phyloP scores from a whole-genome alignment of 2,329 filamentous ascomycete species.

The Xylaria sp. region DNA sequence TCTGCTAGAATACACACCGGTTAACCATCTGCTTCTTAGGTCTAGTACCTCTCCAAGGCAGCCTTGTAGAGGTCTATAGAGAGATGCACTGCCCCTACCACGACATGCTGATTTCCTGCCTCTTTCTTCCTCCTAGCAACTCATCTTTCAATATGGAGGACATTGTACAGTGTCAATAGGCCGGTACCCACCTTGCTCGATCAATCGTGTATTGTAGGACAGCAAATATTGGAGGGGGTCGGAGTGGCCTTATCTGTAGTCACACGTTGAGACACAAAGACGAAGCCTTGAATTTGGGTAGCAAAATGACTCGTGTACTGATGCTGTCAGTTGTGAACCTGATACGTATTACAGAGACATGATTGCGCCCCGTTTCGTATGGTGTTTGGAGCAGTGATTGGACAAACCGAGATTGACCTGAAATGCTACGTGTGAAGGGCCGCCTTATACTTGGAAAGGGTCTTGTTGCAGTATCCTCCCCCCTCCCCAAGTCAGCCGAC shows the following conservation, averaged over 20 bases:
- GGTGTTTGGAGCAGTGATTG: slow-evolving; percentile 2
- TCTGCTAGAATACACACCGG: neutral
- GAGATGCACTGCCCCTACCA: neutral
- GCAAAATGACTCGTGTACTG: neutral
- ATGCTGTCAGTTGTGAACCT: neutral
- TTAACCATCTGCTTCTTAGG: neutral
- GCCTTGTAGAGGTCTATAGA: neutral
- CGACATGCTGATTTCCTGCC: neutral
- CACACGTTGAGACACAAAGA: neutral
- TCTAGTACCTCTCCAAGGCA: too few species aligned
- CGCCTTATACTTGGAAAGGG: neutral
- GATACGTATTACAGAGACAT: slow-evolving; percentile 13
- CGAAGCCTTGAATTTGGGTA: neutral
- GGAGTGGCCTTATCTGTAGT: neutral
- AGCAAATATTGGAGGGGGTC: neutral
- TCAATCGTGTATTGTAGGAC: neutral
- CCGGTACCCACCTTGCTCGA: neutral
- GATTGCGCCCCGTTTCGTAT: neutral
- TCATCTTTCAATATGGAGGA: neutral
- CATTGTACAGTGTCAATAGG: neutral
- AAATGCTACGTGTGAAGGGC: neutral
- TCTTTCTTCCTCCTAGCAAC: neutral
- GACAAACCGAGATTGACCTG: slow-evolving; percentile 2
- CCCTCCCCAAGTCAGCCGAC: too few species aligned
- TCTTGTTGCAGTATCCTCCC: too few species aligned